Evolutionary conservation across 2,329 filamentous ascomycete species (phyloP).

Genomic region (Penicillium hordei): DNA sequence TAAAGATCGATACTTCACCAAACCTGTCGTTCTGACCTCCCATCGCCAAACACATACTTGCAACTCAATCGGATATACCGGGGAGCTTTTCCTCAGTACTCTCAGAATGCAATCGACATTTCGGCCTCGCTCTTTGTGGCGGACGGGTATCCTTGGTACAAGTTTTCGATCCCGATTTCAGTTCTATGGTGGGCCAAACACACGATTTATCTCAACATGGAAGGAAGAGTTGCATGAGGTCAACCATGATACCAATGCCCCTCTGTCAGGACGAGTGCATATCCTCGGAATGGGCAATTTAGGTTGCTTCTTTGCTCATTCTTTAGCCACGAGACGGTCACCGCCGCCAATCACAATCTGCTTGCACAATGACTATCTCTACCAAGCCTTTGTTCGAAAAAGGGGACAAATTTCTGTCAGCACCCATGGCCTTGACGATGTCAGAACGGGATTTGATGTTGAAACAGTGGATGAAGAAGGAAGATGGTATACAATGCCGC

Average conservation of each 20-base stretch:
- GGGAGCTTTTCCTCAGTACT: constrained; percentile 18
- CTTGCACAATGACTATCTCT: constrained; percentile 58
- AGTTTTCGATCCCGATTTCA: constrained; percentile 11
- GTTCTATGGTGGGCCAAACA: not conserved
- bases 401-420: constrained; percentile 38
- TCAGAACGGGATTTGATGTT: constrained; percentile 46
- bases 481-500: constrained; percentile 36
- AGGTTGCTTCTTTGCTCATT: constrained; percentile 74
- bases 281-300: constrained; percentile 80
- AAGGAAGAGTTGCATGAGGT: constrained; percentile 28
- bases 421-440: constrained; percentile 43
- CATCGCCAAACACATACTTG: not conserved
- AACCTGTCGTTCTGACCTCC: not conserved
- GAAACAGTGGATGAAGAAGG: constrained; percentile 38
- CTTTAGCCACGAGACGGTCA: constrained; percentile 60
- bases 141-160: constrained; percentile 25
- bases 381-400: constrained; percentile 34
- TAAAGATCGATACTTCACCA: not conserved
- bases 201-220: constrained; percentile 30
- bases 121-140: constrained; percentile 34
- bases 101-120: constrained; percentile 41
- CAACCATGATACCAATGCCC: constrained; percentile 19
- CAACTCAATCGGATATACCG: constrained; percentile 5
- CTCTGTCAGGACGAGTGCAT: constrained; percentile 59
- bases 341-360: constrained; percentile 76